A percentile compares a stretch with the other conserved stretches of the same genome.
Conservation (phyloP, 1,284 basidiomycete genomes). For the Rhodofomes roseus region DNA sequence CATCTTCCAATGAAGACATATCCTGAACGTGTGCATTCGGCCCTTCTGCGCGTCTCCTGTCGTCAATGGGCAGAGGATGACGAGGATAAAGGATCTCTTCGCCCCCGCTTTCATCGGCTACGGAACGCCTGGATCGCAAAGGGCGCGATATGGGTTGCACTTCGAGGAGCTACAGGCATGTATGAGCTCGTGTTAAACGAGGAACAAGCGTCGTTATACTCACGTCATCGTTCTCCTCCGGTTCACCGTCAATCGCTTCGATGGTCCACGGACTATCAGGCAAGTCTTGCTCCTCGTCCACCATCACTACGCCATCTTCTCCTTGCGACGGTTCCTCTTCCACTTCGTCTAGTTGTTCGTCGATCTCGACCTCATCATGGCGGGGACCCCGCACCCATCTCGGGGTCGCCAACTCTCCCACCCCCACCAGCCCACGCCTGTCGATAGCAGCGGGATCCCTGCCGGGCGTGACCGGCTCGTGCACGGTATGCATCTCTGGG, state of each 20-base stretch:
- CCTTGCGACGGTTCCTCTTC: slow-evolving; percentile 45
- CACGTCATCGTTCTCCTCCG: slow-evolving; percentile 66
- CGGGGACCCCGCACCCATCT: slow-evolving; percentile 67
- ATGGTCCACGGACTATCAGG: slow-evolving; percentile 85
- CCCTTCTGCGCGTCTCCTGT: slow-evolving; percentile 22
- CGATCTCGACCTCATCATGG: slow-evolving; percentile 32
- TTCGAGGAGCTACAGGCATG: slow-evolving; percentile 30
- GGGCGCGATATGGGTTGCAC: slow-evolving; percentile 41
- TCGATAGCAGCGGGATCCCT: slow-evolving; percentile 83
- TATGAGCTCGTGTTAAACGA: not conserved
- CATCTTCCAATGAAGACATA: slow-evolving; percentile 10
- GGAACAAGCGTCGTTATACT: slow-evolving; percentile 11
- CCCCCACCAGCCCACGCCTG: slow-evolving; percentile 84
- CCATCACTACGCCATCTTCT: slow-evolving; percentile 34
- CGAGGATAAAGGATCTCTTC: slow-evolving; percentile 83
- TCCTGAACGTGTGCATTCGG: not conserved
- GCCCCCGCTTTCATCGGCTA: slow-evolving; percentile 75
- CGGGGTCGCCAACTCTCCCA: slow-evolving; percentile 97
- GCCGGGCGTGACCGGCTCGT: slow-evolving; percentile 67
- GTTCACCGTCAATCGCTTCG: slow-evolving; percentile 77
- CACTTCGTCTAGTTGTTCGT: slow-evolving; percentile 35
- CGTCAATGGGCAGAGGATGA: slow-evolving; percentile 37
- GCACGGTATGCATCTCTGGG: slow-evolving; percentile 37
- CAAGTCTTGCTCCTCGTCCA: slow-evolving; percentile 35
- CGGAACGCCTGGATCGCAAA: slow-evolving; percentile 55